Conservation (phyloP, 2,329 filamentous ascomycete species). For the Ustulina deusta region DNA sequence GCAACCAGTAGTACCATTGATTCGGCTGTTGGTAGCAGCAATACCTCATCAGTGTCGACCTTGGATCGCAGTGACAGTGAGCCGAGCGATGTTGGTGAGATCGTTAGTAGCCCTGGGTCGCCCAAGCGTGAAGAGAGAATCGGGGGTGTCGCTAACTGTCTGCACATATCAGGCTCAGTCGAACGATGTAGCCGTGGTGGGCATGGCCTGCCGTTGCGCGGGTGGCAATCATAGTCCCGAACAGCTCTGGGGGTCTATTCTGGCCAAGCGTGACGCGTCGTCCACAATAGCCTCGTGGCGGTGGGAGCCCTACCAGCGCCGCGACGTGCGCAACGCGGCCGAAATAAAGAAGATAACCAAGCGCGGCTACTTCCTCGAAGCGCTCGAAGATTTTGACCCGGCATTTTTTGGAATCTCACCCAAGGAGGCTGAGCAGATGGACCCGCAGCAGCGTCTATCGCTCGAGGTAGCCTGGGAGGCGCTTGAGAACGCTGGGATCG, state of each 20-base stretch:
- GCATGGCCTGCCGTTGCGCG: conserved; percentile 39
- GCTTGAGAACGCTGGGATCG: conserved; percentile 38
- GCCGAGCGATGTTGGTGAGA: too few relatives aligned
- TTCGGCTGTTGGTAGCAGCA: too few relatives aligned
- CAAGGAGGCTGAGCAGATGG: conserved; percentile 37
- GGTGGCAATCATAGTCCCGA: conserved; percentile 38
- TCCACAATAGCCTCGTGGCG: conserved; percentile 36
- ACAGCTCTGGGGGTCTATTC: conserved; percentile 38
- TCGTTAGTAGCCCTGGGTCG: too few relatives aligned
- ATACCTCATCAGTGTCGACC: too few relatives aligned
- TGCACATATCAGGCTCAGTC: neutral
- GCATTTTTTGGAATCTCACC: conserved; percentile 36
- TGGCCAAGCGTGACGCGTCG: conserved; percentile 39
- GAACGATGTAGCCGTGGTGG: conserved; percentile 41
- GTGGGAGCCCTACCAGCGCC: conserved; percentile 40
- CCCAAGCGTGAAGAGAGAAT: too few relatives aligned
- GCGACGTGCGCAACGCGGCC: conserved; percentile 37
- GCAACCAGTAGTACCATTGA: too few relatives aligned
- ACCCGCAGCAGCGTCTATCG: conserved; percentile 34
- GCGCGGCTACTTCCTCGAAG: conserved; percentile 36
- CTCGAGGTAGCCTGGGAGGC: conserved; percentile 37
- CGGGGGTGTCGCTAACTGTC: neutral
- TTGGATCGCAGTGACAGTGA: too few relatives aligned
- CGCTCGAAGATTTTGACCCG: conserved; percentile 32
- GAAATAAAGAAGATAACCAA: conserved; percentile 41